Base-by-base conservation (phyloP, 768 basidiomycete species). In the Tulasnella sp. region DNA sequence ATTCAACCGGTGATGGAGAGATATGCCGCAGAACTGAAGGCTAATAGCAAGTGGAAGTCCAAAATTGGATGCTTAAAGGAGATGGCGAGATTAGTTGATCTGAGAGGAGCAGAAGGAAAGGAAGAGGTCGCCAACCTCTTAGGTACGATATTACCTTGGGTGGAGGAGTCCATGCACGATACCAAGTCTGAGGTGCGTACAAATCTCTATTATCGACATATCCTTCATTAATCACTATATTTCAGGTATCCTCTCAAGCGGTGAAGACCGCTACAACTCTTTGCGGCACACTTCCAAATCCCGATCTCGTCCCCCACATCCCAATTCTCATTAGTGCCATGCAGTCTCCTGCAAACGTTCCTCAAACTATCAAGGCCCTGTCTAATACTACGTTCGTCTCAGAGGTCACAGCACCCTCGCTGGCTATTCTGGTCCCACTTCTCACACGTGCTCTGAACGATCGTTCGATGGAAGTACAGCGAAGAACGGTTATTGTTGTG, bases 371-470 rank as follows among this genome's bases (percentile, higher is more conserved):
- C 75, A 98, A 98, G 70, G 78, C 88, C 16, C 74, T 98, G 9
- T 93, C 92, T 3, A 87, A 79, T 56, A 90, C 89, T 15, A 96
- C 93, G 13, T 98, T 96, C 58, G 93, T 98, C 53, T 86, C 92
- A 46, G 93, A 98, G 69, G 89, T 98, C 58, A 95, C 84, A 20
- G 80, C 89, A 0, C 92, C 93, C n/a, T 89, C 92, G 9, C 76
- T 98, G 27, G 93, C 93, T 13, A 90, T 98, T 57, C 78, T 98
- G 50, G 89, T 92, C 5, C 93, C 93, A 5, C 77, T 98, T 20
- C 72, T 98, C 42, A 72, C 77, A 37, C 88, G 93, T 61, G 92
- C 88, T 8, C 71, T 96, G 59, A 92, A 92, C 58, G 92, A 95
- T 64, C 77, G 92, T 57, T 90, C 89, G 53, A 95, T 91, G 81